Evolutionary conservation across 2,329 filamentous ascomycete species (phyloP).

Genomic region (Pseudocercospora crystallina): DNA sequence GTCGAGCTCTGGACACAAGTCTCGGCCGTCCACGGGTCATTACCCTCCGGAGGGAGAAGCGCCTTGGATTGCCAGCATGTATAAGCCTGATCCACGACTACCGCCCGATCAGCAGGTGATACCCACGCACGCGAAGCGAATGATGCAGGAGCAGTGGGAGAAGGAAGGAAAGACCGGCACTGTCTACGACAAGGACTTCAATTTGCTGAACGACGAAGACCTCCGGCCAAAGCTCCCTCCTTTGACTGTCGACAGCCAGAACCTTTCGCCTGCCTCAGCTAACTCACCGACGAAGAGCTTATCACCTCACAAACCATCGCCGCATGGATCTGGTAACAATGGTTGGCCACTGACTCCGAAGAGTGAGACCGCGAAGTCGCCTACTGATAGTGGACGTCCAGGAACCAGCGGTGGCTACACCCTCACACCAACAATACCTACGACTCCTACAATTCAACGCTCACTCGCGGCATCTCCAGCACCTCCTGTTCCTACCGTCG

Average conservation of each 20-base stretch:
- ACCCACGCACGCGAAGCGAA: conserved; percentile 83
- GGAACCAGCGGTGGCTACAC: conserved; percentile 49
- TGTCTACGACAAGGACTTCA: conserved; percentile 83
- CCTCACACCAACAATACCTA: conserved; percentile 46
- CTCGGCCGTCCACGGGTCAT: conserved; percentile 61
- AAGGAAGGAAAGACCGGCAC: conserved; percentile 83
- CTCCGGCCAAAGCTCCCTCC: conserved; percentile 42
- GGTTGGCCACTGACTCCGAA: conserved; percentile 32
- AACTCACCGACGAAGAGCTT: conserved; percentile 6
- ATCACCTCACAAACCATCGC: conserved; percentile 15
- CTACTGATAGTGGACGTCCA: conserved; percentile 29
- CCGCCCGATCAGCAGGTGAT: conserved; percentile 94
- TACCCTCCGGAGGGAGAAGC: conserved; percentile 81
- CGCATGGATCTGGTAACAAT: conserved; percentile 18
- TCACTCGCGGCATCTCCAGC: conserved; percentile 16
- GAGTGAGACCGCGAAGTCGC: conserved; percentile 22
- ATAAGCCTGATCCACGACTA: conserved; percentile 90
- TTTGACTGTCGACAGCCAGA: conserved; percentile 8
- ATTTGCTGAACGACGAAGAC: conserved; percentile 70
- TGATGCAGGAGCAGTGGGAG: conserved; percentile 95
- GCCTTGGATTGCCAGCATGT: conserved; percentile 91
- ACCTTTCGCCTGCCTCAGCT: neutral
- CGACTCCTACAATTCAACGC: conserved; percentile 25
- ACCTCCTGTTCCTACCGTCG: conserved; percentile 19
- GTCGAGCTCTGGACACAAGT: conserved; percentile 29